phyloP scores from a whole-genome alignment of 805 yeast species.

The Candida incommunis region DNA sequence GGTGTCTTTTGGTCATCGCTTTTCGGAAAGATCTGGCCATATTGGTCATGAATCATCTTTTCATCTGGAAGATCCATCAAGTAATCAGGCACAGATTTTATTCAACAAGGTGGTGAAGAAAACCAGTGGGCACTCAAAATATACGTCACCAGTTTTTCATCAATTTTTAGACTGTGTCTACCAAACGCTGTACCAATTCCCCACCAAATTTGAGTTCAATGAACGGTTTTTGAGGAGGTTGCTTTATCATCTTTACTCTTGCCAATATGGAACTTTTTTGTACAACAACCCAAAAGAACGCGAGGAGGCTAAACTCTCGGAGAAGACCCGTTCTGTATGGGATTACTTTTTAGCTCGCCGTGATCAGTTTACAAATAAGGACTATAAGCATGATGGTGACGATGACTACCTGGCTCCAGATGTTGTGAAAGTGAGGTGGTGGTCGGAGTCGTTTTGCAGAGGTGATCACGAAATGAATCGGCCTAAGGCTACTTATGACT shows the following conservation, averaged over 20 bases:
- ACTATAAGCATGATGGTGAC: conserved; percentile 23
- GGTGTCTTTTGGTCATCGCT: conserved; percentile 88
- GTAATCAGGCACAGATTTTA: conserved; percentile 28
- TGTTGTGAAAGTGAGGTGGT: conserved; percentile 57
- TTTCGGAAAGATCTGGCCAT: conserved; percentile 72
- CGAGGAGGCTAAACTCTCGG: conserved; percentile 25
- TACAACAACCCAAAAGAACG: conserved; percentile 61
- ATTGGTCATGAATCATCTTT: conserved; percentile 20
- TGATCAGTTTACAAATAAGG: conserved; percentile 48
- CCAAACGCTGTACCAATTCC: conserved; percentile 61
- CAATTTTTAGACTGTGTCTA: conserved; percentile 86
- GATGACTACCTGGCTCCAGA: conserved; percentile 38
- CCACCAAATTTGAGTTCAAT: conserved; percentile 68
- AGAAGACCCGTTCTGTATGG: conserved; percentile 72
- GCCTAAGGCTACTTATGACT: conserved; percentile 7
- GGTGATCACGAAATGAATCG: conserved; percentile 52
- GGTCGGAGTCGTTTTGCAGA: conserved; percentile 77
- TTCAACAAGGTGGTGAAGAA: conserved; percentile 37
- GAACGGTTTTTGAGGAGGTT: conserved; percentile 76
- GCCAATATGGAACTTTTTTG: conserved; percentile 88
- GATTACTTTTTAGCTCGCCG: conserved; percentile 75
- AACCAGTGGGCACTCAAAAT: conserved; percentile 36
- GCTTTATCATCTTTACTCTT: conserved; percentile 77
- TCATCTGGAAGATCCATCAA: conserved; percentile 9
- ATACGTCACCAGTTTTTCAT: conserved; percentile 84